Base-by-base conservation (phyloP, 2,329 filamentous ascomycete genomes). In the Stemphylium lycopersici region DNA sequence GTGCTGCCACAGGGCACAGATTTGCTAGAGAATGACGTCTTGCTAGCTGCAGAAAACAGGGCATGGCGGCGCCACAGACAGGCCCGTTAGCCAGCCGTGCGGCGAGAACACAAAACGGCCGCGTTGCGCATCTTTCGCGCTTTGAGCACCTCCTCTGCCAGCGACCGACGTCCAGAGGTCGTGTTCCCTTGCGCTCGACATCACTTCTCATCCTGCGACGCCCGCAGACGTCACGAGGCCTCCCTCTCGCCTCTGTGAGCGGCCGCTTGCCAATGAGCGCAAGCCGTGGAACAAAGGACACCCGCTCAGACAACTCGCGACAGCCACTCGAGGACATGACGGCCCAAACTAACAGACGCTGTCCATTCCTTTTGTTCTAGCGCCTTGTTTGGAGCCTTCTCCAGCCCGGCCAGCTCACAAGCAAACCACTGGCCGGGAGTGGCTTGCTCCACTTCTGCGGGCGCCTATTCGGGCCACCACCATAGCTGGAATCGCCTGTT, bases 181-280 rank as follows among this genome's bases (percentile, higher is more conserved):
- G 68, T 71, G 70, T 67, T 73, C 72, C 73, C 73, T 75, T 76
- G 73, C 71, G 71, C 69, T 65, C 65, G 68, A 67, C 67, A 63
- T 63, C 42, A 47, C 31, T 38, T 38, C 45, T 38, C 44, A 51
- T 47, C 33, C 62, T 65, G 64, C 63, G 66, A 63, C 63, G 61
- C 50, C 61, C 50, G 64, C 42, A 20, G 44, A 62, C 61, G 64
- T 69, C 65, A 68, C 62, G 66, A 62, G 66, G 59, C 55, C 55
- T 58, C 33, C 59, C 56, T 63, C 56, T 57, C 60, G 57, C 57
- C 59, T 59, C 61, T 59, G 55, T 61, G 52, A 62, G 56, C 44
- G 60, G 18, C 56, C 56, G 66, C 52, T 56, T 58, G 63, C 68
- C 71, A 65, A 60, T 67, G 66, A 63, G 67, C 69, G 70, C 70